Percentiles rank a stretch among this genome's conserved stretches.
Conservation (phyloP, 129 eudicot genomes). For the Calendula officinalis region DNA sequence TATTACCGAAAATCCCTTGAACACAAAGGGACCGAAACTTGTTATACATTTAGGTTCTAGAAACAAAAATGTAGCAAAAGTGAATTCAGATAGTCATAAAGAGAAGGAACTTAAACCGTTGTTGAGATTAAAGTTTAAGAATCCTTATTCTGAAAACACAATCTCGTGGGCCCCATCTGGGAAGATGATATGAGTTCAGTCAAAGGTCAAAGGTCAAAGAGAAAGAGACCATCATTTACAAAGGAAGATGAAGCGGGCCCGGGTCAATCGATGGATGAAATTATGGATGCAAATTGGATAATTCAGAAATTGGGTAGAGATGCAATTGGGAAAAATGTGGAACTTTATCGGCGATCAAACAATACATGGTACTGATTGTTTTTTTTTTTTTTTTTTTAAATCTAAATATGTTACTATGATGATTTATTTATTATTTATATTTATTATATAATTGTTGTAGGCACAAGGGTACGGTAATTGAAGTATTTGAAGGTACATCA, state of each 20-base stretch:
- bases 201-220: slow-evolving; percentile 93
- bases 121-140: slow-evolving; percentile 76
- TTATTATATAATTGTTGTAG: slow-evolving; percentile 29
- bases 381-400: too few species aligned
- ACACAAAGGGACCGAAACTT: slow-evolving; percentile 72
- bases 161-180: slow-evolving; percentile 54
- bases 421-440: background rate
- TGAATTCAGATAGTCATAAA: slow-evolving; percentile 50
- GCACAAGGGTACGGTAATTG: slow-evolving; percentile 76
- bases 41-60: slow-evolving; percentile 89
- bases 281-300: slow-evolving; percentile 92
- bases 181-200: slow-evolving; percentile 71
- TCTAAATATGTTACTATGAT: too few species aligned
- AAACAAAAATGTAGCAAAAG: slow-evolving; percentile 65
- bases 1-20: slow-evolving; percentile 39
- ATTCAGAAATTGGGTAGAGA: slow-evolving; percentile 84
- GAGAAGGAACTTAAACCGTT: slow-evolving; percentile 38
- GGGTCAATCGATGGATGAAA: slow-evolving; percentile 31
- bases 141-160: slow-evolving; percentile 55
- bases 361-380: slow-evolving; percentile 63
- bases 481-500: slow-evolving; percentile 61
- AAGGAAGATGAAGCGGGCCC: slow-evolving; percentile 51
- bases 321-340: slow-evolving; percentile 90
- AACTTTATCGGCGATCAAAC: slow-evolving; percentile 74
- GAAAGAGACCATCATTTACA: slow-evolving; percentile 59